A percentile compares a stretch with the other conserved stretches of the same genome.
Evolutionary conservation across 805 yeast genomes (phyloP).

Genomic region (Maudiozyma serrabonitensis): DNA sequence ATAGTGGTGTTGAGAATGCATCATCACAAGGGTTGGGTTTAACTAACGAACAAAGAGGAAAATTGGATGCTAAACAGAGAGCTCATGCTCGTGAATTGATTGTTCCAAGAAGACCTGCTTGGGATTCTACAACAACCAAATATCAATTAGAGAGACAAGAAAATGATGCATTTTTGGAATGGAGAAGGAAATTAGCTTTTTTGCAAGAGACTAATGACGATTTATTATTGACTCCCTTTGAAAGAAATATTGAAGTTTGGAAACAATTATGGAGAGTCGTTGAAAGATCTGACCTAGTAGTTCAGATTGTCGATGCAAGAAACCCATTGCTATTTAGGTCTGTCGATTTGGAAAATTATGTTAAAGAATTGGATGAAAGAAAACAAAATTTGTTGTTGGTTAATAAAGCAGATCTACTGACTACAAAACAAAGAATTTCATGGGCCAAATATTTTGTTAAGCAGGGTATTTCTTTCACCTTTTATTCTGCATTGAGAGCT

Average conservation of each 20-base stretch:
- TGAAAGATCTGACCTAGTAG: constrained; percentile 87
- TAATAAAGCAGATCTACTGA: constrained; percentile 85
- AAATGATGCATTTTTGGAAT: constrained; percentile 79
- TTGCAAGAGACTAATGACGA: constrained; percentile 74
- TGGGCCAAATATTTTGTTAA: constrained; percentile 82
- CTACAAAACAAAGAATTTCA: constrained; percentile 60
- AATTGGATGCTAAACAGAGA: constrained; percentile 51
- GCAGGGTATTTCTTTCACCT: constrained; percentile 69
- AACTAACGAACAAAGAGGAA: constrained; percentile 55
- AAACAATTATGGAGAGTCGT: constrained; percentile 96
- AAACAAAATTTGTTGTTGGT: constrained; percentile 78
- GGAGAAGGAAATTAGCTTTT: constrained; percentile 86
- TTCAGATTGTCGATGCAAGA: constrained; percentile 96
- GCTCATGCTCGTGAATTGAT: constrained; percentile 62
- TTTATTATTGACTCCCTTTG: constrained; percentile 87
- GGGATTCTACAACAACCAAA: constrained; percentile 67
- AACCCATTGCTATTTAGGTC: constrained; percentile 88
- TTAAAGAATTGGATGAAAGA: constrained; percentile 59
- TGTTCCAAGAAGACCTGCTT: constrained; percentile 87
- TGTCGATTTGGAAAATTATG: constrained; percentile 76
- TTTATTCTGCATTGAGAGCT: constrained; percentile 86
- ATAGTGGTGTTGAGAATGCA: constrained; percentile 33
- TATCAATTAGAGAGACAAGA: constrained; percentile 77
- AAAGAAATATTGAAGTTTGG: constrained; percentile 96
- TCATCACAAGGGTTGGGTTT: constrained; percentile 49